Base-by-base conservation (phyloP, 129 eudicot species). In the Saussurea involucrata region DNA sequence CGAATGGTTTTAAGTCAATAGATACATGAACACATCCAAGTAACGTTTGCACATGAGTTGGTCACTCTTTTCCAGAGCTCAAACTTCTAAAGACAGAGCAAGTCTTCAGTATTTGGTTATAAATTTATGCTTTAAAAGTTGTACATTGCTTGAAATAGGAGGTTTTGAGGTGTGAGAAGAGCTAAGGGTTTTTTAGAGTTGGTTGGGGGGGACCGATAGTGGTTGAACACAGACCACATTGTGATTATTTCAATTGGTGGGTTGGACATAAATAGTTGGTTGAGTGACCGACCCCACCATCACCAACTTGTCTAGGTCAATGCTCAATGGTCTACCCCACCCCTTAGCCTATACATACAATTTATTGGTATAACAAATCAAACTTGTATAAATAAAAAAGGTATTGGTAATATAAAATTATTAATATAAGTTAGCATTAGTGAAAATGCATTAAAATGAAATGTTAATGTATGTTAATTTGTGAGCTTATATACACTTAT, bases 211-310 rank as follows among this genome's bases (percentile, higher is more conserved):
- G 83, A 79, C 83, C 72, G 63, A 63, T 63, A 31, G 83, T 79
- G 66, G 77, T 70, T 71, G 81, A 77, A 21, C 37, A 33, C 10
- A 31, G 17, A 22, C n/a, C 18, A 57, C 61, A 24, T 69, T 34
- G 63, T 71, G n/a, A 64, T 71, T 65, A 40, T 25, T 61, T 78
- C 25, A 71, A 40, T 46, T 29, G 37, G 66, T 71, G 71, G 64
- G 83, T 49, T 71, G 12, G 66, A 70, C 60, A 63, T 72, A 71
- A 72, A 71, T 71, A 60, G 76, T 71, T 79, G 71, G 57, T 71
- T 63, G 71, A 71, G 72, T 79, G 83, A 79, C 73, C 77, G 83
- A 79, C 73, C 77, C 83, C 73, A 79, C 72, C 66, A 72, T 63
- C 72, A 79, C 65, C 65, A 20, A 60, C 65, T 60, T 60, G 65